Conservation (phyloP, 768 basidiomycete genomes). For the Russula compacta region DNA sequence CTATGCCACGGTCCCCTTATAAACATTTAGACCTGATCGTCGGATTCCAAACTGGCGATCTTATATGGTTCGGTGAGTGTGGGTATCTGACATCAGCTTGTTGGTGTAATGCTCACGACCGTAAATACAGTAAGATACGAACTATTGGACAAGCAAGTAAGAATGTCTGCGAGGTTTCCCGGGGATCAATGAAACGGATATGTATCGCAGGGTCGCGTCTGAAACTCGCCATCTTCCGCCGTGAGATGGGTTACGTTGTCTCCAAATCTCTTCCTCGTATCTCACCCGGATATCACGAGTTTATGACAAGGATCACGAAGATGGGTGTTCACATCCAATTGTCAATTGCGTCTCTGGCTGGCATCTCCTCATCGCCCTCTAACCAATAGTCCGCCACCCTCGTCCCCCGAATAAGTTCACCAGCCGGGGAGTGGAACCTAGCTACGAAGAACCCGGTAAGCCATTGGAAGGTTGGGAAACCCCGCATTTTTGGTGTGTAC, state of each 20-base stretch:
- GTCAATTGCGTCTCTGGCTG: conserved; percentile 31
- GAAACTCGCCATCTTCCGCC: conserved; percentile 77
- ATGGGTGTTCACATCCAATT: conserved; percentile 64
- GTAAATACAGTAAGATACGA: conserved; percentile 70
- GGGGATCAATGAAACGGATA: not conserved
- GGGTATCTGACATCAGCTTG: not conserved
- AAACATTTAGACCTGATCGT: conserved; percentile 82
- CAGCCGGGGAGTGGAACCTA: conserved; percentile 63
- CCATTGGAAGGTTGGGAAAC: conserved; percentile 75
- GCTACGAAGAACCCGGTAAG: conserved; percentile 79
- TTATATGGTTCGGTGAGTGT: conserved; percentile 82
- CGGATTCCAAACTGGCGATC: conserved; percentile 90
- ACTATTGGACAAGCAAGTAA: conserved; percentile 81
- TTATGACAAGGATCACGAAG: conserved; percentile 87
- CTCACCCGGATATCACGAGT: conserved; percentile 86
- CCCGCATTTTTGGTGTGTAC: conserved; percentile 59
- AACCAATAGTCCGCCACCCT: conserved; percentile 21
- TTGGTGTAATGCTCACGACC: not conserved
- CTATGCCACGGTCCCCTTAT: conserved; percentile 58
- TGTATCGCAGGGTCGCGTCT: conserved; percentile 57
- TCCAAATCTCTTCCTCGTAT: conserved; percentile 71
- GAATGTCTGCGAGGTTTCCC: conserved; percentile 10
- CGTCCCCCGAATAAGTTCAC: conserved; percentile 24
- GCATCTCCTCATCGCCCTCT: conserved; percentile 19
- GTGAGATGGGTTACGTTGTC: conserved; percentile 83